Evolutionary conservation across 2,329 filamentous ascomycete genomes (phyloP), one percentile per base, ranked within the genome.

Genomic region (Raffaelea arxii): DNA sequence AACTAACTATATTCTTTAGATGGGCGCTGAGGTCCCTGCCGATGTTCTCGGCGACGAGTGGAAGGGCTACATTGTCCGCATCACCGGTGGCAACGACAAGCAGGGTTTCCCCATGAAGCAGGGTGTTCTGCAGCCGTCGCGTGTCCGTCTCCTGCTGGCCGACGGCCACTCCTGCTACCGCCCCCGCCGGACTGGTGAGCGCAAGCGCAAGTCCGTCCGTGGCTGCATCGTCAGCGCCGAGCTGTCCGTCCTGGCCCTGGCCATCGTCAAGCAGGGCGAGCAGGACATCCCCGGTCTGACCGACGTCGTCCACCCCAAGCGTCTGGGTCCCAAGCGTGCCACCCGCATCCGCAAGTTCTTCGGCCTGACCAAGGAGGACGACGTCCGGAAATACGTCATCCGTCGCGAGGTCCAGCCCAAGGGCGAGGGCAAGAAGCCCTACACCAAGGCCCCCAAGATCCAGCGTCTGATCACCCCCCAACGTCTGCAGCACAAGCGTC

Each of bases 81-180:
- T 98, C 78, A 98, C 92, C 65, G 94, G 92, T 67, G 92, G 94
- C 69, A 98, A 98, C 86, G 92, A 98, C 86, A 98, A 98, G 88
- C 94, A 98, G 81, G 92, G 92, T 78, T 98, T 98, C 83, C 92
- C 92, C 63, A 98, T 98, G 92, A 98, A 98, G 89, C 94, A 98
- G 84, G 92, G 92, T 80, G 86, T 94, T 71, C 91, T 98, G 81
- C 86, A 94, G 73, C 90, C 92, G 64, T 92, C 87, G 71, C 92
- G 92, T 92, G 92, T 96, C 75, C 85, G 87, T 62, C 89, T 98
- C 60, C 86, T 98, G 65, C 88, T 98, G 67, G 69, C 84, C 68
- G 89, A 94, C 48, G 92, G 92, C 71, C 92, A 97, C 86, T 92
- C 88, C 62, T 98, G 92, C 87, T 98, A 97, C 84, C 91, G 92